Base-by-base conservation (phyloP, 768 basidiomycete species). In the Sarcomyxa edulis region DNA sequence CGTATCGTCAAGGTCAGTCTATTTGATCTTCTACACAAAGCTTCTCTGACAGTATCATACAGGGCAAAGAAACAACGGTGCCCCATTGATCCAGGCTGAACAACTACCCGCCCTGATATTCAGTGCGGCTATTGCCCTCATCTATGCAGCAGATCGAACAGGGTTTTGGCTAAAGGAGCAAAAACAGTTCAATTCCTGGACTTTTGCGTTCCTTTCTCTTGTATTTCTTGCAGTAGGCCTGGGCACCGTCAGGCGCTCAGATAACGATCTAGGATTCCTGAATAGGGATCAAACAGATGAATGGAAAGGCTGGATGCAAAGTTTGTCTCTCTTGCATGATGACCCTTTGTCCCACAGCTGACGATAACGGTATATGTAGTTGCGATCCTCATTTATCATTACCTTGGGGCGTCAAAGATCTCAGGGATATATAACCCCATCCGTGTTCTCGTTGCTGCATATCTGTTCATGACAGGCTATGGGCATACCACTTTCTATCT, bases 291-390 rank as follows among this genome's bases (percentile, higher is more conserved):
- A 95, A 58, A 95, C 91, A 1, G 90, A 96, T 48, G 92, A 96
- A 61, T 96, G 92, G 92, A 95, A 95, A 59, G 92, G 92, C 3
- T 96, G 92, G 92, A 96, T 96, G 92, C 92, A 96, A 68, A 71
- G 90, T 90, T 52, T 40, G 84, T 59, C 5, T 14, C 19, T 35
- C 30, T 24, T 29, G 21, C 35, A 9, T 18, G 18, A 16, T 28
- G 2, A 20, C 18, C 33, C 5, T 27, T n/a, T 8, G 32, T 16
- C 32, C 23, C 35, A 33, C 19, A 26, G 33, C 39, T 25, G 42
- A n/a, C 40, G 39, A 34, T 51, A 19, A 35, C 44, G 21, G 32
- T 43, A 8, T 10, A 32, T 34, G 9, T 32, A 93, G 90, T 93
- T 50, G 78, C 73, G 12, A 90, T 96, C 47, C 72, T 96, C n/a